These are phyloP conservation scores for Pseudocercospora eumusae DNA, from an alignment of 2,329 filamentous ascomycete species.

Conservation along the genomic window DNA sequence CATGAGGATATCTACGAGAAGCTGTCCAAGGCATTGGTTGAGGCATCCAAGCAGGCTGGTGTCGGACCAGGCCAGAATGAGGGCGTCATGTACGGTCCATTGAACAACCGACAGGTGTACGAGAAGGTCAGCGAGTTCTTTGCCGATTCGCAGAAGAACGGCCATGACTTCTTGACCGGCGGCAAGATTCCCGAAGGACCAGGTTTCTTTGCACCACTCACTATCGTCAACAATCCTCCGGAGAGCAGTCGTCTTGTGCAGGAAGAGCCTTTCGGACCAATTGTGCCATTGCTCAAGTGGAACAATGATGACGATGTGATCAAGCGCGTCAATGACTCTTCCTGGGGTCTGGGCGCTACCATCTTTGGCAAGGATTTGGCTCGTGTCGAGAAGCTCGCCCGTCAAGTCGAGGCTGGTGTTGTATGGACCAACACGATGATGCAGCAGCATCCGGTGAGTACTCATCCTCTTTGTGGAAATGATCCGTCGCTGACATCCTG, in stretches of 20 bases:
- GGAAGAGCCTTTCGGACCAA: conserved; percentile 89
- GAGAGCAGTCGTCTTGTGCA: conserved; percentile 85
- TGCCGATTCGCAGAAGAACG: too few relatives aligned
- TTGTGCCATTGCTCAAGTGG: conserved; percentile 88
- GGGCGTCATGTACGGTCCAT: too few relatives aligned
- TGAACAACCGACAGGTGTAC: too few relatives aligned
- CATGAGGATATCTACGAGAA: conserved; percentile 78
- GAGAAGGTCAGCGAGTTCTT: too few relatives aligned
- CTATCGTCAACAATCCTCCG: conserved; percentile 72
- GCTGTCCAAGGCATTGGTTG: conserved; percentile 75
- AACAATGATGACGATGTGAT: conserved; percentile 40
- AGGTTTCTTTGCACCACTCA: conserved; percentile 57
- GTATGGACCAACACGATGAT: conserved; percentile 56
- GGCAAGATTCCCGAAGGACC: too few relatives aligned
- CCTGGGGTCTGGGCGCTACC: conserved; percentile 87
- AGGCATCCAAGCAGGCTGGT: conserved; percentile 77
- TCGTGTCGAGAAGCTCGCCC: conserved; percentile 72
- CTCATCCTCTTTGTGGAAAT: neutral
- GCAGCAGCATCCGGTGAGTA: conserved; percentile 28
- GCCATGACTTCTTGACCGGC: too few relatives aligned
- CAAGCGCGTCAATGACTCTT: conserved; percentile 51
- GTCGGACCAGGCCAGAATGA: conserved; percentile 67
- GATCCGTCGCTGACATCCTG: conserved; percentile 3
- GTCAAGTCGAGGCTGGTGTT: conserved; percentile 83
- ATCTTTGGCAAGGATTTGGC: conserved; percentile 88